Percentiles rank a stretch among this genome's conserved stretches.
Conservation (phyloP, 1,284 basidiomycete species). For the Puccinia coronata region DNA sequence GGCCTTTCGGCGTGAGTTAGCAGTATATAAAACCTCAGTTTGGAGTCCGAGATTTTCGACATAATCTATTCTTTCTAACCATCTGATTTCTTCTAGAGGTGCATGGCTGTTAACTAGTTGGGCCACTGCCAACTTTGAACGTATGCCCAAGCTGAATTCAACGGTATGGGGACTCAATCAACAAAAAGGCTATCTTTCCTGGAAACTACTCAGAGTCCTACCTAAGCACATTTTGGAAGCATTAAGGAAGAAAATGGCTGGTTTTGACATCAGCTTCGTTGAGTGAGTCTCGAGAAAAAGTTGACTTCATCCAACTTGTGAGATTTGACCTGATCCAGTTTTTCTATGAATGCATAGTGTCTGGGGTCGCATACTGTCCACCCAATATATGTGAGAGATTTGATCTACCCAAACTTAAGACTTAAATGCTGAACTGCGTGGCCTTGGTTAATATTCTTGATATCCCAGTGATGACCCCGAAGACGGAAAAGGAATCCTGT, state of each 20-base stretch:
- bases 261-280: conserved; percentile 44
- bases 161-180: conserved; percentile 39
- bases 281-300: conserved; percentile 21
- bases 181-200: conserved; percentile 36
- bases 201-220: conserved; percentile 18
- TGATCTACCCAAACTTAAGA: background rate
- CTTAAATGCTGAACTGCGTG: background rate
- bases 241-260: conserved; percentile 30
- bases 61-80: background rate
- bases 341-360: conserved; percentile 1
- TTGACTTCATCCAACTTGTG: background rate
- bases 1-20: conserved; percentile 41
- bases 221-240: conserved; percentile 26
- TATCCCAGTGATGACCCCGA: conserved; percentile 29
- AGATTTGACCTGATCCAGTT: background rate
- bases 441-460: background rate
- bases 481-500: conserved; percentile 31
- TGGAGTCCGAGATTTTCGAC: background rate
- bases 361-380: conserved; percentile 39
- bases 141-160: conserved; percentile 27
- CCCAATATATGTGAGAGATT: conserved; percentile 29
- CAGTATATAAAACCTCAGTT: background rate
- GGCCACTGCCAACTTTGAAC: conserved; percentile 44
- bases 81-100: conserved; percentile 18
- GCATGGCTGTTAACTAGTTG: conserved; percentile 44